Base-by-base conservation (phyloP, 495 filamentous ascomycete genomes). In the Aspergillus haitiensis region DNA sequence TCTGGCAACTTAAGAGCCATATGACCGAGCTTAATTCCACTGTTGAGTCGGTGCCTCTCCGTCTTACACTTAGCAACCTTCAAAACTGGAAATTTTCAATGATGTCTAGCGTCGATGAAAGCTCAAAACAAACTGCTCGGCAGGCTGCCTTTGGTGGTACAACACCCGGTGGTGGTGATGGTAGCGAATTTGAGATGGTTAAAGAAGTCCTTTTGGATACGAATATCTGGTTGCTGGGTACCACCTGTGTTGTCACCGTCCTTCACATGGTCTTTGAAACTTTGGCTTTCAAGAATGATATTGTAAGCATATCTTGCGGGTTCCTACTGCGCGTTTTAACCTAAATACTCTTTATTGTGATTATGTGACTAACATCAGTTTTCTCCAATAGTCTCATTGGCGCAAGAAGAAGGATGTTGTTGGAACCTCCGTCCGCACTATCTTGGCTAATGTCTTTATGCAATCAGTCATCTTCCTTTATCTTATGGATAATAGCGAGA, bases 351-450 rank as follows among this genome's bases (percentile, higher is more conserved):
- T 31, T 5, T 37, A 13, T 52, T 33, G 11, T 34, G 13, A n/a
- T 3, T 7, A 47, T 32, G n/a, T 61, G 55, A 42, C 68, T 72
- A 63, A 73, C 46, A 34, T 18, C 44, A 36, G 44, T 45, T 33
- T 59, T 46, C 21, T 42, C 18, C 37, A 34, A 64, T 44, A 81
- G 79, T 82, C 91, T 31, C 94, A 98, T 75, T 98, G 93, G 84
- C 90, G 91, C 66, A 97, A 98, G 77, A 98, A 98, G 90, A 98
- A 98, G 78, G 95, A 98, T 78, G 90, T 93, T 52, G 91, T 98
- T 36, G 94, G 94, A 55, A 91, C 96, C 32, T 96, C 92, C 7
- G 88, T 98, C 45, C 90, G 94, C 37, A 95, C 95, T 8, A 98
- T 98, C 67, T 80, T 98, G 42, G 93, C 90, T 61, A 98, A 98